A percentile compares a stretch with the other conserved stretches of the same genome.
These are phyloP conservation scores for Stellera chamaejasme DNA, from an alignment of 345 rosid species.

Conservation along the genomic window DNA sequence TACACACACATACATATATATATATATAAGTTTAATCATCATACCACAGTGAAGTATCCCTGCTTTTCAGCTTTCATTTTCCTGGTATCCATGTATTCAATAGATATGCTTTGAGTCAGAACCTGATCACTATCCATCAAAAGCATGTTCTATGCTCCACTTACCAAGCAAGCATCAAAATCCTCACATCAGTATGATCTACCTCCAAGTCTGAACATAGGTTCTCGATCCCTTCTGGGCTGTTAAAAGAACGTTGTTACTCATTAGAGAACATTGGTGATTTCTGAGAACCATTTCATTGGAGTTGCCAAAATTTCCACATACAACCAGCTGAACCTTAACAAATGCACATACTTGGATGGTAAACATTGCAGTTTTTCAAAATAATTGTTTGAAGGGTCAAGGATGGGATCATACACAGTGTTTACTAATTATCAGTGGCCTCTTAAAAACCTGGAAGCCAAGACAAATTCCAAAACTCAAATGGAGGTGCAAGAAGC, in stretches of 20 bases:
- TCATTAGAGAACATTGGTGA: constrained; percentile 13
- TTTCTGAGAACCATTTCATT: no score
- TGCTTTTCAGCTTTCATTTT: constrained; percentile 96
- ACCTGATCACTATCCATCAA: not conserved
- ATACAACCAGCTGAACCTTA: no score
- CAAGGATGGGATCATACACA: no score
- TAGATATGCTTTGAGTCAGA: constrained; percentile 1
- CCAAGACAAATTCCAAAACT: no score
- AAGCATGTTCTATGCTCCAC: constrained; percentile 12
- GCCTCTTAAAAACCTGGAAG: no score
- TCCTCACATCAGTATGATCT: constrained; percentile 82
- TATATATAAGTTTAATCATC: not conserved
- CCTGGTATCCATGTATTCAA: constrained; percentile 36
- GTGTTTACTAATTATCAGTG: no score
- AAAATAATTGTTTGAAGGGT: no score
- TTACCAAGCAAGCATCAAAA: constrained; percentile 99
- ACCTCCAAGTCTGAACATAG: constrained; percentile 87
- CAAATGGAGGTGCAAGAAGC: no score
- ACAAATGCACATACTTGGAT: no score
- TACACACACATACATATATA: no score
- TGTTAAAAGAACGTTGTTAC: constrained; percentile 25
- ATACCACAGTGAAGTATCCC: constrained; percentile 91
- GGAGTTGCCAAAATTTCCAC: no score
- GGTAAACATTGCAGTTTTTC: no score
- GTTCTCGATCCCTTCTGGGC: constrained; percentile 93